Percentiles rank a stretch among this genome's conserved stretches.
Evolutionary conservation across 2,329 filamentous ascomycete species (phyloP).

Genomic region (Fusarium sp.): DNA sequence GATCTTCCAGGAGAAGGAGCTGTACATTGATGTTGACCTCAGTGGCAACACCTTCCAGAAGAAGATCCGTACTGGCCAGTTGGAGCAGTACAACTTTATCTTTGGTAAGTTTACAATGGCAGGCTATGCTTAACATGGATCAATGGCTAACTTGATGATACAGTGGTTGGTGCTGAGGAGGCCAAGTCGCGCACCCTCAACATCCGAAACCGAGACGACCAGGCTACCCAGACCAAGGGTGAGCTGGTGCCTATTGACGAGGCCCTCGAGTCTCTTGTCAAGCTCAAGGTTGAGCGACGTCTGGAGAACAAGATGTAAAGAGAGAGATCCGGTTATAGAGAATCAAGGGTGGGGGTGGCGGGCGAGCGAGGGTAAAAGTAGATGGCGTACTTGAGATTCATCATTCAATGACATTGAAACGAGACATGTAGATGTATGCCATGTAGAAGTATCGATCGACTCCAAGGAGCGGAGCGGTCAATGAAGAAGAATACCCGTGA

Average conservation of each 20-base stretch:
- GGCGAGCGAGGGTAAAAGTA: constrained; percentile 35
- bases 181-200: constrained; percentile 71
- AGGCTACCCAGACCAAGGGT: constrained; percentile 70
- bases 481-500: constrained; percentile 24
- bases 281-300: constrained; percentile 62
- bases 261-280: constrained; percentile 66
- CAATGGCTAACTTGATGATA: constrained; percentile 28
- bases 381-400: constrained; percentile 29
- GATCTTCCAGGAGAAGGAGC: constrained; percentile 74
- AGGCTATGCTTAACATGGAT: not conserved
- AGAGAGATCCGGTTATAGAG: constrained; percentile 18
- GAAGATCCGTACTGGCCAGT: constrained; percentile 86
- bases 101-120: constrained; percentile 64
- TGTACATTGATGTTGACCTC: constrained; percentile 72
- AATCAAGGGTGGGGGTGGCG: constrained; percentile 15
- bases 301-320: constrained; percentile 52
- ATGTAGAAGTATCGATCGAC: constrained; percentile 17
- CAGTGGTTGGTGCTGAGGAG: constrained; percentile 73
- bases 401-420: constrained; percentile 31
- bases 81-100: constrained; percentile 87
- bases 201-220: constrained; percentile 73
- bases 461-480: constrained; percentile 36
- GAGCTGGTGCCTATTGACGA: constrained; percentile 69
- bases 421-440: constrained; percentile 31
- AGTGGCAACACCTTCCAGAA: constrained; percentile 86